Conservation (phyloP, 163 green algal genomes). For the Prototheca cutis region DNA sequence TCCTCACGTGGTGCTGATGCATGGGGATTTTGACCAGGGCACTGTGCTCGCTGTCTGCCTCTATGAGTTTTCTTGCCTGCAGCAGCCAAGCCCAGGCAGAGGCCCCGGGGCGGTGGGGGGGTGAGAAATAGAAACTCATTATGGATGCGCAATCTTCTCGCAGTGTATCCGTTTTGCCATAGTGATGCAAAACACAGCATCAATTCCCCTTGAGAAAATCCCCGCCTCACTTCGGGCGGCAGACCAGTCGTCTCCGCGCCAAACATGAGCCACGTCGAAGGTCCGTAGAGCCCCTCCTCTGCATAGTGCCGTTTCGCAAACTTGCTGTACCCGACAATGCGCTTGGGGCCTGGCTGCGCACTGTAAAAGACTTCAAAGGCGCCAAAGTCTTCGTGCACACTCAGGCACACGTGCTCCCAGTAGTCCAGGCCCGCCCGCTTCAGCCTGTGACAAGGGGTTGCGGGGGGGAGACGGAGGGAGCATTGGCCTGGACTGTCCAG, state of each 20-base stretch:
- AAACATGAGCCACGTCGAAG: constrained; percentile 72
- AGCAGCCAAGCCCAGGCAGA: no score
- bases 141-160: no score
- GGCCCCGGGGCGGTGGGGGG: no score
- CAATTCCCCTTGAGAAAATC: no score
- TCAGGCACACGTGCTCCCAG: constrained; percentile 72
- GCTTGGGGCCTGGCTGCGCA: constrained; percentile 29
- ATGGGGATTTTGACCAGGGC: constrained; percentile 79
- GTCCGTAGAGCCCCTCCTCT: constrained; percentile 26
- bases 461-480: no score
- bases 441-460: no score
- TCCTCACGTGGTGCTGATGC: constrained; percentile 60
- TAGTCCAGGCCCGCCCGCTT: constrained; percentile 90
- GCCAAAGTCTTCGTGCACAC: constrained; percentile 53
- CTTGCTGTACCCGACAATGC: constrained; percentile 74
- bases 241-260: constrained; percentile 76
- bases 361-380: constrained; percentile 39
- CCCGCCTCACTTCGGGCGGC: constrained; percentile 47
- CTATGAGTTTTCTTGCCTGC: no score
- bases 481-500: no score
- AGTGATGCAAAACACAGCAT: no score
- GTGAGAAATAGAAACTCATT: no score
- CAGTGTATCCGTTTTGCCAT: no score
- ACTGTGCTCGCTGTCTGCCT: constrained; percentile 11
- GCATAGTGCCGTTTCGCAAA: constrained; percentile 50